Base-by-base conservation (phyloP, 306 rosid genomes). In the Gillenia trifoliata region DNA sequence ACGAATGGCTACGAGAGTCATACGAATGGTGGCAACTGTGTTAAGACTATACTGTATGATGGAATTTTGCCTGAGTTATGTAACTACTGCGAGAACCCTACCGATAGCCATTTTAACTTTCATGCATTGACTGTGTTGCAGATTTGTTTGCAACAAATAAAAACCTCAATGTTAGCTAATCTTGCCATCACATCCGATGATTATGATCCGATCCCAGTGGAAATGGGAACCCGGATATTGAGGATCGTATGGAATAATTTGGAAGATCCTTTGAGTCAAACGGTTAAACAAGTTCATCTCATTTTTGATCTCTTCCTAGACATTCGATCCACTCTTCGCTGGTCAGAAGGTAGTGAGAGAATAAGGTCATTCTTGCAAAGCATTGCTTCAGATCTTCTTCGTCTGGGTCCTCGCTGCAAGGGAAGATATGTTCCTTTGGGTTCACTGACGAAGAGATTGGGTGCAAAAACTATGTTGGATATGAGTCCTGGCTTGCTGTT, bases 231-330 rank as follows among this genome's bases (percentile, higher is more conserved):
- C 80, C 87, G 93, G 62, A 57, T 94, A 66, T 88, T 94, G 83
- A 81, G 81, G 83, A 86, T 92, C 64, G 83, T 92, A 70, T 94
- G 99, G 99, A 86, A 90, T 77, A 94, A 94, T 85, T 83, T 94
- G 81, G 99, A 94, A 74, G 97, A 94, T 80, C 95, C 97, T 70
- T 83, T 94, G 76, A 94, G 93, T 86, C 99, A 94, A 79, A 94
- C 99, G 3, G 99, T 94, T 83, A 94, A 86, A 61, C 99, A 94
- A 81, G 96, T 90, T 77, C 99, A 92, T 83, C 90, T 90, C 36
- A 84, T 92, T 79, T 94, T 94, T 68, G 91, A 94, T 84, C 96
- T 94, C 66, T 90, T 88, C 80, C 66, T 94, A 70, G 99, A 94
- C 82, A 92, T 94, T 84, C 96, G 90, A 54, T 89, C 95, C 23